Evolutionary conservation across 176 grass and related monocot species (phyloP).

Genomic region (Cocos nucifera): DNA sequence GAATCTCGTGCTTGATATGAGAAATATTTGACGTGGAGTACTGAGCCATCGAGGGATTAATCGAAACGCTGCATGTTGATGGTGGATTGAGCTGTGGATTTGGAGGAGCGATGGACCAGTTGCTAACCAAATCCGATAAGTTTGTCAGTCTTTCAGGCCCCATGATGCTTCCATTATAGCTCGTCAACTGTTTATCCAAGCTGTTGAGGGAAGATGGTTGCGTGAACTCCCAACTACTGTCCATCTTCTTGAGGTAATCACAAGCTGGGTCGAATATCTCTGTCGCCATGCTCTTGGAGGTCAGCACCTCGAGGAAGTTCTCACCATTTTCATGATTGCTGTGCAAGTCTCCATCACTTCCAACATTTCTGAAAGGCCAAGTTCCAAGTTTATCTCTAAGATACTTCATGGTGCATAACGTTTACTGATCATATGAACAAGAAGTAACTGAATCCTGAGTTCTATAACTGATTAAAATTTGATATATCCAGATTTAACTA

Average conservation of each 20-base stretch:
- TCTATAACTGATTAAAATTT: too few relatives aligned
- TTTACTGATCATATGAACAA: too few relatives aligned
- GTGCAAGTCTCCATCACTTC: constrained; percentile 39
- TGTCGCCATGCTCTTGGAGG: constrained; percentile 46
- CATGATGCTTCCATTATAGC: constrained; percentile 5
- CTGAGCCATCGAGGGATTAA: neutral
- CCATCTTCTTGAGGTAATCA: constrained; percentile 91
- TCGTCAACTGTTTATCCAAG: constrained; percentile 36
- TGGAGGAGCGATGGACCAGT: constrained; percentile 86
- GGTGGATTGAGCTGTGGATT: constrained; percentile 23
- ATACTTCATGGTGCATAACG: too few relatives aligned
- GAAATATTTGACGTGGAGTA: neutral
- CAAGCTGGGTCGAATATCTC: constrained; percentile 59
- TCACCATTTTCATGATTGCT: constrained; percentile 38
- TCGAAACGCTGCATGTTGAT: neutral
- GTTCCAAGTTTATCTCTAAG: too few relatives aligned
- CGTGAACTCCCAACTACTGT: constrained; percentile 28
- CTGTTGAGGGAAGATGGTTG: constrained; percentile 11
- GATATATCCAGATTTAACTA: too few relatives aligned
- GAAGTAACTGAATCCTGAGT: too few relatives aligned
- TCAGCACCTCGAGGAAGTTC: constrained; percentile 67
- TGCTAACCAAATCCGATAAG: constrained; percentile 63
- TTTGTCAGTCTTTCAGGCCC: constrained; percentile 40
- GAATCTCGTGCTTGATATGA: neutral
- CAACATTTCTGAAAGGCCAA: constrained; percentile 30